Percentiles rank a stretch among this genome's conserved stretches.
phyloP scores from a whole-genome alignment of 1,139 yeast species.

The Zygosaccharomyces sapae region DNA sequence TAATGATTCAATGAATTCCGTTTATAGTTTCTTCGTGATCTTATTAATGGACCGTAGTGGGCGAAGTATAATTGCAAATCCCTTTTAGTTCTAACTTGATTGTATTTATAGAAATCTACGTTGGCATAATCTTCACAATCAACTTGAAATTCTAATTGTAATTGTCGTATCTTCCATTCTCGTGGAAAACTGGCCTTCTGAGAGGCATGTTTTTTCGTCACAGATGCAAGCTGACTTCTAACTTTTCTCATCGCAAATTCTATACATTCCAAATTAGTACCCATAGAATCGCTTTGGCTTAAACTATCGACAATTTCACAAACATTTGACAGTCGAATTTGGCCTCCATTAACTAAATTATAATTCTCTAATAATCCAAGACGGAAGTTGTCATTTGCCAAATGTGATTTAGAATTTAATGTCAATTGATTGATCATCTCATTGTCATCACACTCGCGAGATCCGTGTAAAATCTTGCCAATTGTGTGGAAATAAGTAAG shows the following conservation, averaged over 20 bases:
- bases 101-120: constrained; percentile 30
- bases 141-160: constrained; percentile 22
- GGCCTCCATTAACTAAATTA: constrained; percentile 33
- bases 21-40: constrained; percentile 32
- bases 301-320: constrained; percentile 29
- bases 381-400: constrained; percentile 36
- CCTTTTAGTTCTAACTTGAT: constrained; percentile 29
- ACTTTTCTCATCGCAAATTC: constrained; percentile 34
- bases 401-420: constrained; percentile 31
- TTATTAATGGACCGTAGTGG: constrained; percentile 47
- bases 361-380: constrained; percentile 46
- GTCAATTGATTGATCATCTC: constrained; percentile 38
- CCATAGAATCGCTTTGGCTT: constrained; percentile 34
- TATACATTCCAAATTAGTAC: constrained; percentile 19
- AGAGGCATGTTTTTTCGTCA: constrained; percentile 12
- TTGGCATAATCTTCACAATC: constrained; percentile 36
- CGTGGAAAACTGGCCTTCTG: constrained; percentile 37
- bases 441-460: constrained; percentile 35
- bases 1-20: constrained; percentile 37
- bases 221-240: constrained; percentile 21
- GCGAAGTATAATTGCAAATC: constrained; percentile 49
- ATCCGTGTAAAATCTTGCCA: constrained; percentile 63
- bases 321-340: constrained; percentile 28
- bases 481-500: constrained; percentile 62
- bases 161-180: constrained; percentile 36